phyloP scores from a whole-genome alignment of 2,329 filamentous ascomycete species.

The Fusarium sublunatum region DNA sequence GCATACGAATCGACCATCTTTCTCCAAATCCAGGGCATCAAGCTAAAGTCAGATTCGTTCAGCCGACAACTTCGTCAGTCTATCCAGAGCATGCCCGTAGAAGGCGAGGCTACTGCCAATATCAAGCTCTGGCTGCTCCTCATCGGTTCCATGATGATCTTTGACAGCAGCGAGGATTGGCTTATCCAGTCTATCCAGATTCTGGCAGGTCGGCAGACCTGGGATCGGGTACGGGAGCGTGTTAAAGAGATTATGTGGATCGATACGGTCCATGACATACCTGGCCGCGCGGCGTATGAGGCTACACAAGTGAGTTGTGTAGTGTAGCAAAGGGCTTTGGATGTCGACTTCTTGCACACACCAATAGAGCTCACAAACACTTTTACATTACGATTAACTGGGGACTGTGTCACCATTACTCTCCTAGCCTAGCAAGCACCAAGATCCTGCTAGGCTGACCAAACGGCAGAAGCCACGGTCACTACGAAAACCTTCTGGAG shows the following conservation, averaged over 20 bases:
- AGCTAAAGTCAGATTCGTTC: slow-evolving; percentile 32
- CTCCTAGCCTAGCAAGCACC: not conserved
- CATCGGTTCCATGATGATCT: slow-evolving; percentile 41
- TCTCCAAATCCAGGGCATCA: slow-evolving; percentile 35
- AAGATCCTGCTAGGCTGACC: not conserved
- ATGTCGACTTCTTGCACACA: not conserved
- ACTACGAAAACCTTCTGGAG: not conserved
- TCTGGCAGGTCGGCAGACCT: slow-evolving; percentile 26
- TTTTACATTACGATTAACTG: too few species aligned
- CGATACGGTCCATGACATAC: slow-evolving; percentile 39
- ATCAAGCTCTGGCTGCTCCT: slow-evolving; percentile 47
- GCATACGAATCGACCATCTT: slow-evolving; percentile 48
- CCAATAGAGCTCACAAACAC: not conserved
- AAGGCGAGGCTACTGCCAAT: slow-evolving; percentile 12
- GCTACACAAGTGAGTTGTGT: not conserved
- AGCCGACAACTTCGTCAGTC: slow-evolving; percentile 16
- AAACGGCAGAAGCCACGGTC: not conserved
- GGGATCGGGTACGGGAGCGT: slow-evolving; percentile 38
- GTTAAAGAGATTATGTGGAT: slow-evolving; percentile 45
- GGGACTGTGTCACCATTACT: not conserved
- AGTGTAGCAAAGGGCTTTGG: not conserved
- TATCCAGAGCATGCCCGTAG: slow-evolving; percentile 20
- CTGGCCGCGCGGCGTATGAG: slow-evolving; percentile 25
- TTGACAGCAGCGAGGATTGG: slow-evolving; percentile 40
- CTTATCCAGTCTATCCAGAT: slow-evolving; percentile 32